Conservation (phyloP, 495 filamentous ascomycete genomes). For the Penicillium samsonianum region DNA sequence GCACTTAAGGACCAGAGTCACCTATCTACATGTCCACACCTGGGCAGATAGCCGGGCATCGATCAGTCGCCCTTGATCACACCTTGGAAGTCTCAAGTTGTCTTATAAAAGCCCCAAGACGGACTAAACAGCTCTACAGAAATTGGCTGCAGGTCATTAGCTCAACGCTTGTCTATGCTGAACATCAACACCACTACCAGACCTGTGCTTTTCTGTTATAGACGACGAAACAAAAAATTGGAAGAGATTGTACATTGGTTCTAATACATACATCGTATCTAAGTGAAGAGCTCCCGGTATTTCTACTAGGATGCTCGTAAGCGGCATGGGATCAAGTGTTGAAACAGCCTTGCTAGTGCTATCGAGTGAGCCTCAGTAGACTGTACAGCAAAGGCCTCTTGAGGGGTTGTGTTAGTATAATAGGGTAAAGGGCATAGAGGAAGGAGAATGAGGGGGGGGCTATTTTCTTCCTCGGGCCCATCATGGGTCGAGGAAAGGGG, state of each 20-base stretch:
- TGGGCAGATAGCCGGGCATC: neutral
- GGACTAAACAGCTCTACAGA: neutral
- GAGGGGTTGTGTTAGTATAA: slow-evolving; percentile 17
- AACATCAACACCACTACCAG: neutral
- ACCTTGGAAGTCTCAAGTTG: neutral
- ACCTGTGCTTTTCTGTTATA: neutral
- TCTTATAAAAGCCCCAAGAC: neutral
- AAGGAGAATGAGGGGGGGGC: slow-evolving; percentile 1
- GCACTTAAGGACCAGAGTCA: neutral
- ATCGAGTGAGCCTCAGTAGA: slow-evolving; percentile 16
- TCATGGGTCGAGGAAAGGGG: neutral
- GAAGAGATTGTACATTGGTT: slow-evolving; percentile 5
- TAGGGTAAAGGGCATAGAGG: slow-evolving; percentile 11
- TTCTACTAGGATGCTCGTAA: slow-evolving; percentile 18
- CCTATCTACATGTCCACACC: neutral
- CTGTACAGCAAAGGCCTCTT: slow-evolving; percentile 13
- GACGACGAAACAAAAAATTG: neutral
- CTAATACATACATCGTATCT: slow-evolving; percentile 8
- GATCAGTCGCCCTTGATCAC: neutral
- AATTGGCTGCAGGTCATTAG: neutral
- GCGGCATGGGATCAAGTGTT: slow-evolving; percentile 32
- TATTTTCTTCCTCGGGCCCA: slow-evolving; percentile 6
- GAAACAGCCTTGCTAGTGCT: slow-evolving; percentile 33
- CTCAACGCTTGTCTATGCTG: neutral
- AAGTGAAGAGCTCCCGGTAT: slow-evolving; percentile 12